Percentiles rank a stretch among this genome's conserved stretches.
These are phyloP conservation scores for Musa troglodytarum DNA, from an alignment of 176 grass and related monocot species.

Conservation along the genomic window DNA sequence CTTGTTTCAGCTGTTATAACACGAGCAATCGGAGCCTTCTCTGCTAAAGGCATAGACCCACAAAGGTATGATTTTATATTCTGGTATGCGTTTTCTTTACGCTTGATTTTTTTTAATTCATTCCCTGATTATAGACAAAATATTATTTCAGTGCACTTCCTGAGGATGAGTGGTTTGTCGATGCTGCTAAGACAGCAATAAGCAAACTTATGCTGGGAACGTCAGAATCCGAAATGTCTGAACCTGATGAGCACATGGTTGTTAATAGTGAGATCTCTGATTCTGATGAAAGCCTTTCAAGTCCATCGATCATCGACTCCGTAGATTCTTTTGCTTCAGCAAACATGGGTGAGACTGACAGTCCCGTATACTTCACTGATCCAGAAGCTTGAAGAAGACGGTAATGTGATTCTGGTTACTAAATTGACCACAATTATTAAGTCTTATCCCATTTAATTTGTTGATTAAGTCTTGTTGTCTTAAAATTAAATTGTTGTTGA, in stretches of 20 bases:
- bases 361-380: constrained; percentile 71
- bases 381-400: constrained; percentile 36
- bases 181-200: constrained; percentile 76
- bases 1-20: constrained; percentile 78
- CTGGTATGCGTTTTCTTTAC: background rate
- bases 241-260: constrained; percentile 43
- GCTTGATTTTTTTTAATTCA: constrained; percentile 9
- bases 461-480: background rate
- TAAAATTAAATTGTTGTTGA: background rate
- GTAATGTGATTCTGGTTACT: background rate
- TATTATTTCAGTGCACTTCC: constrained; percentile 51
- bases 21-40: constrained; percentile 69
- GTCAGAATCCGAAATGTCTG: constrained; percentile 61
- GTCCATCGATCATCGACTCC: constrained; percentile 30
- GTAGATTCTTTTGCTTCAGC: constrained; percentile 92
- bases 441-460: background rate
- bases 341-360: constrained; percentile 74
- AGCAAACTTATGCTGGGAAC: constrained; percentile 71
- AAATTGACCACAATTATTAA: background rate
- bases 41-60: constrained; percentile 64
- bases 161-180: constrained; percentile 89
- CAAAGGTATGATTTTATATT: constrained; percentile 50
- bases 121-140: background rate
- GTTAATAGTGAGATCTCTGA: constrained; percentile 44
- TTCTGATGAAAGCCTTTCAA: constrained; percentile 52